Conservation (phyloP, 345 rosid species). For the Conringia planisiliqua region DNA sequence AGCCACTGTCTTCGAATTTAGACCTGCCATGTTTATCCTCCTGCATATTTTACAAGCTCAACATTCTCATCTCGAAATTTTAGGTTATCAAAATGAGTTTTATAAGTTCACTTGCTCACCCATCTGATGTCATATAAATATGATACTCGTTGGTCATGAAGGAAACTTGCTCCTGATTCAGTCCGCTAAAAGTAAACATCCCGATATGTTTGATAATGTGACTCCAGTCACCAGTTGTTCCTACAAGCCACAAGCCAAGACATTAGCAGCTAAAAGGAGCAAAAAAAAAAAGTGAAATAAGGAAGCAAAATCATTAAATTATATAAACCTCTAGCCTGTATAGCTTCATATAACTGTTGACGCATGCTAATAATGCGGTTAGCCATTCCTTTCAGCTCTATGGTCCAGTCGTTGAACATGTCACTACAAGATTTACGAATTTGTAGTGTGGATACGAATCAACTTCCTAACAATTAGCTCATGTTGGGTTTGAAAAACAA, state of each 20-base stretch:
- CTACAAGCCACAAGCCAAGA: conserved; percentile 27
- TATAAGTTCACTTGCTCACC: conserved; percentile 30
- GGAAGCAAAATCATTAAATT: background rate
- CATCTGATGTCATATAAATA: conserved; percentile 68
- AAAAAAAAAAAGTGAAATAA: background rate
- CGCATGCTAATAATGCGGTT: conserved; percentile 72
- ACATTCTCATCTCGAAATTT: too few relatives aligned
- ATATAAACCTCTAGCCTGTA: conserved; percentile 44
- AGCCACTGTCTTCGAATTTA: conserved; percentile 54
- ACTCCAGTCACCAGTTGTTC: conserved; percentile 76
- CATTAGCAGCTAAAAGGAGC: too few relatives aligned
- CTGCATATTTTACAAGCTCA: conserved; percentile 29
- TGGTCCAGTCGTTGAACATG: conserved; percentile 59
- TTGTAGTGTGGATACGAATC: too few relatives aligned
- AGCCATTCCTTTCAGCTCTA: conserved; percentile 70
- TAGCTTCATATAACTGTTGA: conserved; percentile 53
- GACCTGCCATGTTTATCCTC: conserved; percentile 77
- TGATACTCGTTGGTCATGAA: conserved; percentile 63
- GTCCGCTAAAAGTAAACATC: conserved; percentile 68
- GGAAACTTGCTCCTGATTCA: conserved; percentile 63
- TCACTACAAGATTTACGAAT: conserved; percentile 12
- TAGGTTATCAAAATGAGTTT: too few relatives aligned
- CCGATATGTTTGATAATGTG: conserved; percentile 73
- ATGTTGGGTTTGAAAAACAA: too few relatives aligned
- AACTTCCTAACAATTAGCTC: too few relatives aligned